Evolutionary conservation across 257 asterid genomes (phyloP), one percentile per base, ranked within the genome.

Genomic region (Avicennia marina): DNA sequence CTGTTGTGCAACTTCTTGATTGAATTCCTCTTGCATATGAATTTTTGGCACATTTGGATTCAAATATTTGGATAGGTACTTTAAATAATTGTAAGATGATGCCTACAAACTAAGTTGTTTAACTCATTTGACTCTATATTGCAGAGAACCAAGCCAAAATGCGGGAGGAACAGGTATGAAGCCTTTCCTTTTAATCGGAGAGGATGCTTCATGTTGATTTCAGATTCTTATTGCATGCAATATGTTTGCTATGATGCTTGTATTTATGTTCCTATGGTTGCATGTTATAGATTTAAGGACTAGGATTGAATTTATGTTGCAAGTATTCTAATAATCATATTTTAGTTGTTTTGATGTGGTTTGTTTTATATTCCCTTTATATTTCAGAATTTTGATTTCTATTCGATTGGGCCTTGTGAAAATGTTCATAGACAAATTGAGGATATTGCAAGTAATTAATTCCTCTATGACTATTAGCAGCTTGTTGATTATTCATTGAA

Each of bases 111-210:
- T 49, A n/a, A 10, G 12, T 36, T 21, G n/a, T 36, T 36, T 55
- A 56, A 39, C 36, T 39, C 50, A 15, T 1, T 40, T 9, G 4
- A n/a, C 33, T 56, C 24, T 38, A 39, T 56, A 39, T 39, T 24
- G 49, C 62, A 56, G 62, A 25, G 62, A 56, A 24, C 62, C 20
- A 8, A 26, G 50, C 9, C 62, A 24, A 39, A n/a, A 38, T 22
- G 38, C 34, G 39, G 36, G 49, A 7, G 62, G 15, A 56, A 39
- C 62, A 56, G 62, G 62, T 56, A n/a, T 7, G 29, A 6, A 7
- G 45, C 19, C 20, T 33, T 11, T 33, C 22, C 47, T 13, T 34
- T 20, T 34, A 11, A 34, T 36, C 19, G 15, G 26, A 19, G n/a
- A 17, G 18, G 29, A 9, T 32, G 41, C 25, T 31, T 31, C 22